Base-by-base conservation (phyloP, 495 filamentous ascomycete genomes). In the Thermothielavioides terrestris region DNA sequence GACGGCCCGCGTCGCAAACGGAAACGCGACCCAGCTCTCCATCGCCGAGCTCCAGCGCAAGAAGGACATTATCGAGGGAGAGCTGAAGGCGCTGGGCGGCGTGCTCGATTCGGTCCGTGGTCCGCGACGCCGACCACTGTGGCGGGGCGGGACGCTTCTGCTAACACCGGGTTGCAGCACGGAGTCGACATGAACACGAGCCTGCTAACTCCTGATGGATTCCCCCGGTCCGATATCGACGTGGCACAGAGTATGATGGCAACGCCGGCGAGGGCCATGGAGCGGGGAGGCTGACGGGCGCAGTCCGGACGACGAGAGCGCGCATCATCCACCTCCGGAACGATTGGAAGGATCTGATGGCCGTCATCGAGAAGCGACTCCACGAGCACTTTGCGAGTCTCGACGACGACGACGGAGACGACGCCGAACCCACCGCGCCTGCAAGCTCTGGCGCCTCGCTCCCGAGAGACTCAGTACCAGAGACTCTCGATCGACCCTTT, bases 301-400 rank as follows among this genome's bases (percentile, higher is more conserved):
- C 57, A 94, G 88, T 99, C 60, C 87, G 94, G 36, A 94, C 87
- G 9, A 95, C 90, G 14, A 75, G 94, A 59, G 77, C 89, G 6
- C 83, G 88, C 25, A 96, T 97, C 42, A 94, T 96, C 39, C 78
- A 81, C 56, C 78, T 96, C 25, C 82, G 83, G 48, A 96, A 95
- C 62, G 94, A 99, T 69, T 89, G 92, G 67, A 96, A 96, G 64
- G 81, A 80, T 15, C 68, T 95, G 31, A 95, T 96, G 87, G 68
- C 64, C 43, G 66, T 76, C 36, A 82, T 97, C 56, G 94, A 97
- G 67, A 79, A 77, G 53, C 81, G 81, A 14, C 74, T 98, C 4
- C 88, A 97, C 60, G 82, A 82, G 41, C 86, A 91, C 53, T 84
- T 86, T 59, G 82, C 83, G 2, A 71, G 59, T 43, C 53, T 76